phyloP scores from a whole-genome alignment of 129 eudicot genomes.

The Logfia minima region DNA sequence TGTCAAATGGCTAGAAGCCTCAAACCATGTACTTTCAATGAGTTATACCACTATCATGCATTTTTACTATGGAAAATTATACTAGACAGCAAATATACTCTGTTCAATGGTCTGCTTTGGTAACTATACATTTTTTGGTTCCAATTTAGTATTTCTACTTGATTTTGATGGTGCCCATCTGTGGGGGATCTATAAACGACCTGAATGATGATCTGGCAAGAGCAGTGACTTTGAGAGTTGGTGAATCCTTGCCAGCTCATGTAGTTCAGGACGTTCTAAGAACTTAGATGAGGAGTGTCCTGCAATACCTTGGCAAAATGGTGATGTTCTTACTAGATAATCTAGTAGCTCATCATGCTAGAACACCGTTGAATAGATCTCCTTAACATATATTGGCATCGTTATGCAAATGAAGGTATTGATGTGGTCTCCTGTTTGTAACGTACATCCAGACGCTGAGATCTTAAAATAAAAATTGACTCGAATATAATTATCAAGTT shows the following conservation, averaged over 20 bases:
- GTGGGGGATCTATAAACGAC: slow-evolving; percentile 30
- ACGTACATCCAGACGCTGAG: neutral
- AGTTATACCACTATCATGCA: neutral
- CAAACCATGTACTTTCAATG: neutral
- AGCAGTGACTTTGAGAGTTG: slow-evolving; percentile 18
- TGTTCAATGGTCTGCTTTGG: neutral
- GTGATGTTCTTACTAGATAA: slow-evolving; percentile 25
- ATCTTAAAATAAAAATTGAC: no score
- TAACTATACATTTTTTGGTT: neutral
- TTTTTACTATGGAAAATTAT: neutral
- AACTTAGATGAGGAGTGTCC: slow-evolving; percentile 27
- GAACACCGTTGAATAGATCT: slow-evolving; percentile 7
- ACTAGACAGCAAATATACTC: no score
- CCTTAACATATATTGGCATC: slow-evolving; percentile 25
- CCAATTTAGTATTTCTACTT: no score
- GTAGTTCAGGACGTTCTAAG: slow-evolving; percentile 14
- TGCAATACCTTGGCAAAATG: slow-evolving; percentile 29
- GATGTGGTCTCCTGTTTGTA: neutral
- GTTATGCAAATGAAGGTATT: slow-evolving; percentile 21
- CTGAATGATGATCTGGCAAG: slow-evolving; percentile 3
- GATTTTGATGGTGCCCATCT: slow-evolving; percentile 45
- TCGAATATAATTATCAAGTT: no score
- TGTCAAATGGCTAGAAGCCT: neutral
- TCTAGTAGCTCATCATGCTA: slow-evolving; percentile 26
- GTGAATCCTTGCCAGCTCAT: slow-evolving; percentile 16